A percentile compares a stretch with the other conserved stretches of the same genome.
phyloP scores from a whole-genome alignment of 495 filamentous ascomycete genomes.

The Aspergillus mulundensis region DNA sequence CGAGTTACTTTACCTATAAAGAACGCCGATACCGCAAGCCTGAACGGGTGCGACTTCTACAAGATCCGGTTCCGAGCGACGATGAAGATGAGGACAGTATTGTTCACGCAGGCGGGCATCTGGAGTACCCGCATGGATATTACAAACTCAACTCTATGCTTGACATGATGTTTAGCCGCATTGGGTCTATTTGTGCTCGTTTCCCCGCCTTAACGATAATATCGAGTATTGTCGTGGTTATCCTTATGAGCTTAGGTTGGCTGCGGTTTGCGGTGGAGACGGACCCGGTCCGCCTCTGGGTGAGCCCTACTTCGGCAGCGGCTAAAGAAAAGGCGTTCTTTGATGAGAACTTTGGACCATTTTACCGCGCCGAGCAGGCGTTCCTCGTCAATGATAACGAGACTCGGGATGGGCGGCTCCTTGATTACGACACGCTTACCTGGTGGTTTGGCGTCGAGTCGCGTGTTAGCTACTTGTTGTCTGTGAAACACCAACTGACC shows the following conservation, averaged over 20 bases:
- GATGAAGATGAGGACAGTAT: slow-evolving; percentile 82
- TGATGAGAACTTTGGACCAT: slow-evolving; percentile 91
- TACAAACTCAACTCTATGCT: slow-evolving; percentile 76
- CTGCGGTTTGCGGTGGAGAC: slow-evolving; percentile 79
- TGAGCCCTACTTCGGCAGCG: slow-evolving; percentile 84
- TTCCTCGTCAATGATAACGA: slow-evolving; percentile 87
- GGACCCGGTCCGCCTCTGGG: slow-evolving; percentile 90
- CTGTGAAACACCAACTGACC: slow-evolving; percentile 54
- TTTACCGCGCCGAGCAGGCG: slow-evolving; percentile 88
- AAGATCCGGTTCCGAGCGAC: slow-evolving; percentile 77
- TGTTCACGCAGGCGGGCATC: slow-evolving; percentile 62
- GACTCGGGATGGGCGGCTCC: slow-evolving; percentile 63
- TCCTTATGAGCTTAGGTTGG: slow-evolving; percentile 80
- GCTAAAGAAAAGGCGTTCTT: slow-evolving; percentile 93
- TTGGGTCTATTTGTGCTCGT: slow-evolving; percentile 76
- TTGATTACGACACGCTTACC: slow-evolving; percentile 78
- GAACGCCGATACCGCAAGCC: slow-evolving; percentile 68
- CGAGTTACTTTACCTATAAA: slow-evolving; percentile 69
- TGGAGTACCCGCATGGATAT: slow-evolving; percentile 61
- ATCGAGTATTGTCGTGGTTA: slow-evolving; percentile 64
- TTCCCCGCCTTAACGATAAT: slow-evolving; percentile 82
- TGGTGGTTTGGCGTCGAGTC: slow-evolving; percentile 96
- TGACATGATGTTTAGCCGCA: slow-evolving; percentile 72
- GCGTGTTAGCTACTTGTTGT: slow-evolving; percentile 64
- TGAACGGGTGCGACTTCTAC: slow-evolving; percentile 78